Evolutionary conservation across 805 yeast genomes (phyloP).

Genomic region (Yamadazyma insecticola): DNA sequence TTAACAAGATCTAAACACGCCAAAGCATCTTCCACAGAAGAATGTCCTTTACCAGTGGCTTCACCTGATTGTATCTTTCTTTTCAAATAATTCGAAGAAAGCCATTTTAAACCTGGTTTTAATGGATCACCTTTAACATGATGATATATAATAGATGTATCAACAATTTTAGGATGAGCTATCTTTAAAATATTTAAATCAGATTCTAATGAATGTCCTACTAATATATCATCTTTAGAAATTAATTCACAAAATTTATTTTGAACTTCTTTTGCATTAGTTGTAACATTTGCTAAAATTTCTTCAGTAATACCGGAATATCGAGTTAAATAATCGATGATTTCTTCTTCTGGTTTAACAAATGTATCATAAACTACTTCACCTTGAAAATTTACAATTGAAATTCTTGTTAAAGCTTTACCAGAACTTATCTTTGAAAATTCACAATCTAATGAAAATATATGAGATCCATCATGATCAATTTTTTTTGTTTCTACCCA

Average conservation of each 20-base stretch:
- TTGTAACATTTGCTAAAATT: constrained; percentile 54
- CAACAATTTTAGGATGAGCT: constrained; percentile 71
- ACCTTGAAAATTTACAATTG: constrained; percentile 62
- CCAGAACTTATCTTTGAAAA: constrained; percentile 71
- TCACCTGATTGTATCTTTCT: constrained; percentile 64
- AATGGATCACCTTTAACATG: constrained; percentile 82
- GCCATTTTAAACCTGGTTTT: constrained; percentile 70
- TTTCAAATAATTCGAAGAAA: constrained; percentile 54
- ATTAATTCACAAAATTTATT: constrained; percentile 44
- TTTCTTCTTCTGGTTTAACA: constrained; percentile 73
- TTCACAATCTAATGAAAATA: constrained; percentile 89
- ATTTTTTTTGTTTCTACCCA: constrained; percentile 39
- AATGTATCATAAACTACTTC: constrained; percentile 62
- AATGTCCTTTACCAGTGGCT: constrained; percentile 57
- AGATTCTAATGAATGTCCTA: constrained; percentile 88
- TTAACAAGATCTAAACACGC: constrained; percentile 78
- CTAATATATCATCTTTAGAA: constrained; percentile 55
- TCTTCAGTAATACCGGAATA: constrained; percentile 87
- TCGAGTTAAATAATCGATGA: constrained; percentile 74
- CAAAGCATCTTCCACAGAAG: constrained; percentile 79
- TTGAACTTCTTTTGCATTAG: constrained; percentile 67
- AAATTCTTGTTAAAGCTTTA: constrained; percentile 69
- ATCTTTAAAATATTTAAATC: constrained; percentile 71
- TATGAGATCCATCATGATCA: constrained; percentile 55
- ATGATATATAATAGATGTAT: constrained; percentile 72